These are phyloP conservation scores for Dalechampia spathulata DNA, from an alignment of 441 rosid species.

Conservation along the genomic window DNA sequence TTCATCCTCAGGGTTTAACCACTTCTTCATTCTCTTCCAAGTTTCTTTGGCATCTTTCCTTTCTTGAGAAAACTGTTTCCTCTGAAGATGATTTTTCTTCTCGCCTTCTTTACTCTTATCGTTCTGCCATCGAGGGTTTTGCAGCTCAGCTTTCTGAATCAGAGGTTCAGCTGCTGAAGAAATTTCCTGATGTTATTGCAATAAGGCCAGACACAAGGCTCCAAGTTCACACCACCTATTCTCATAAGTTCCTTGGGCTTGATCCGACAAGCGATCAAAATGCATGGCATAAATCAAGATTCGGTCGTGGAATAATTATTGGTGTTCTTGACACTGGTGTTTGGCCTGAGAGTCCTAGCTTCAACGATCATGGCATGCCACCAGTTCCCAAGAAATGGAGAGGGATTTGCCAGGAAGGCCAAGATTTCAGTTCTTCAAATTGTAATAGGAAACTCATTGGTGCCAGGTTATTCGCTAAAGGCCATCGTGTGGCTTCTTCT, in stretches of 20 bases:
- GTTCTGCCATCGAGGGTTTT: conserved; percentile 81
- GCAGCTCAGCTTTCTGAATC: conserved; percentile 59
- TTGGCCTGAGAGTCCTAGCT: conserved; percentile 78
- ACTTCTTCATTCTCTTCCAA: conserved; percentile 37
- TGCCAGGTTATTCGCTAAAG: conserved; percentile 71
- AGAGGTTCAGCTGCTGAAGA: conserved; percentile 41
- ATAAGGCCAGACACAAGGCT: conserved; percentile 63
- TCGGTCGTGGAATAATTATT: conserved; percentile 63
- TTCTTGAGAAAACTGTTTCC: conserved; percentile 41
- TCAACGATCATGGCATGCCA: conserved; percentile 56
- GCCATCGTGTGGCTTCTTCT: conserved; percentile 33
- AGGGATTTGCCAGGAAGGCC: conserved; percentile 58
- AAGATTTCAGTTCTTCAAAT: conserved; percentile 32
- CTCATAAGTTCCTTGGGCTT: conserved; percentile 72
- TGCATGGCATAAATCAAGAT: conserved; percentile 63
- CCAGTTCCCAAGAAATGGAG: conserved; percentile 65
- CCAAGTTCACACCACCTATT: conserved; percentile 74
- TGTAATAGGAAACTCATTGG: conserved; percentile 72
- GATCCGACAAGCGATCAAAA: conserved; percentile 40
- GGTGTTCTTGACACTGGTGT: conserved; percentile 73
- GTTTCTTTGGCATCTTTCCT: conserved; percentile 76
- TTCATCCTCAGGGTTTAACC: conserved; percentile 50
- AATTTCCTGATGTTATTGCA: conserved; percentile 58
- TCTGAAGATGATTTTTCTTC: conserved; percentile 40
- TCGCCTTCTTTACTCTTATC: conserved; percentile 78